Base-by-base conservation (phyloP, 139 green algal species). In the Spirogloea muscicola region DNA sequence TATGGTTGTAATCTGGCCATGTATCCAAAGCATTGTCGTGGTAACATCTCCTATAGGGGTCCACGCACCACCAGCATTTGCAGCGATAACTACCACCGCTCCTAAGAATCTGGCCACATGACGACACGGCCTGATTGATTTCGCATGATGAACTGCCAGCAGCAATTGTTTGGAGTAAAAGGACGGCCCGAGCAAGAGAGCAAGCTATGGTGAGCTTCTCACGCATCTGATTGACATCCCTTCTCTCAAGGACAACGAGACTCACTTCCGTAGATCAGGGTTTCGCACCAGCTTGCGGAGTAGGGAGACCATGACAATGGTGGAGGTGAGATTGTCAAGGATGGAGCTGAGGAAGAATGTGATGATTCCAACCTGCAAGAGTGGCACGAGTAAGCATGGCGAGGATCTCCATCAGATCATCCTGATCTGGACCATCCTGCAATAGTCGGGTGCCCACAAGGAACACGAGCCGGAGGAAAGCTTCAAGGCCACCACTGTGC, bases 21-120 rank as follows among this genome's bases (percentile, higher is more conserved):
- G 76, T 41, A 92, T 88, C 88, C 88, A 92, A 42, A 92, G 85
- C 88, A 92, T 92, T 33, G 86, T 92, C 34, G 88, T 92, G 33
- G 88, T 92, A 3, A 91, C 84, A 43, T 91, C 86, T 1, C 84
- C 88, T 27, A 92, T 92, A 49, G 88, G 88, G 13, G 88, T 92
- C 88, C 88, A 92, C 1, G 88, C 88, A 3, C 88, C 88, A 9
- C 88, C 88, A 6, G 88, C 85, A 58, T 92, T 92, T 5, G 88
- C 88, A 1, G 88, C 88, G 41, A 92, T 84, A 10, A 92, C 88
- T 5, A 92, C 88, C 5, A 83, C 70, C 0, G 84, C 88, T 1
- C 88, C 88, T 39, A 88, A 84, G 57, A 89, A 81, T 16, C 64
- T 79, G 63, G 39, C 4, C 10, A 13, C 9, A 18, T 7, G 5